Evolutionary conservation across 2,329 filamentous ascomycete genomes (phyloP), one percentile per base, ranked within the genome.

Genomic region (Stylonectria norvegica): DNA sequence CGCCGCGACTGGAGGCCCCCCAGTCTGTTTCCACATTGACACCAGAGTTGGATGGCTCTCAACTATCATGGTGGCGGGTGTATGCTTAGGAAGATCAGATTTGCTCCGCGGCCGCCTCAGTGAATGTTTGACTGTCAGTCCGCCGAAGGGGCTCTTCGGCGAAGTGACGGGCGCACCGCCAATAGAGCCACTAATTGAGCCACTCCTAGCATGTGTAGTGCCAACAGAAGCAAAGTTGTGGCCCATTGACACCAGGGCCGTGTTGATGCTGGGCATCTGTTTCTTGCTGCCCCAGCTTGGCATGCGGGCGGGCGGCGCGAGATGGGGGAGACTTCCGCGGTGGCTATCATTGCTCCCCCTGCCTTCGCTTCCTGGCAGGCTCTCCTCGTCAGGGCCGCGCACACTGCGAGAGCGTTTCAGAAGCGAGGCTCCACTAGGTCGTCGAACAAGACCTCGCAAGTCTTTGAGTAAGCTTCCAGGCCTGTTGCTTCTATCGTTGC

Each of bases 151-250:
- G 28, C 66, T 76, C 57, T 73, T 81, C 2, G 77, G 76, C 20
- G 79, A 79, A 11, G 69, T 70, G 12, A 72, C 62, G 9, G 73
- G 65, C 7, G 72, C 52, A 23, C 69, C 73, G 52, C 77, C 77
- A 42, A 86, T 70, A 5, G 83, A 85, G 23, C 78, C 76, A 46
- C 72, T 79, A 42, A 86, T 70, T 5, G 83, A 85, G 23, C 78
- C 76, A 46, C 72, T 79, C 22, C 77, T 71, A 25, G 75, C 68
- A 52, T 82, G 79, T 0, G 71, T 68, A 4, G 73, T 69, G 17
- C 76, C 77, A 27, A 83, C 76, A 12, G 76, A 70, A 15, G 76
- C 76, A 23, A 76, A 68, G 31, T 69, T 70, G 22, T 68, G 72
- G 4, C 71, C 75, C 67, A 82, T 78, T 16, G 70, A 72, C 5